Evolutionary conservation across 805 yeast species (phyloP).

Genomic region (Naumovozyma castellii): DNA sequence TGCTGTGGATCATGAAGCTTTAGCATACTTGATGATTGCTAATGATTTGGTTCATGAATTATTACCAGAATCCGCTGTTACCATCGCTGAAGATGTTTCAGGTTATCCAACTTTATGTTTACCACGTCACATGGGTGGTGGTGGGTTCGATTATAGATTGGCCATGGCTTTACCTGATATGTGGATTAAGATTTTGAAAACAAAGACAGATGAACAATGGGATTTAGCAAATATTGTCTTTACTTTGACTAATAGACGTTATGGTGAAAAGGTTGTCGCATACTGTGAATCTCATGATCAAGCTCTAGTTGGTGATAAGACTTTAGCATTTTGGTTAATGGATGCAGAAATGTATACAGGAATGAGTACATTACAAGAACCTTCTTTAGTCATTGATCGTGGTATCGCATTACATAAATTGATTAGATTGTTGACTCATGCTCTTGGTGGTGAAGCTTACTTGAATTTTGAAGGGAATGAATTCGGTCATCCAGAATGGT

Average conservation of each 20-base stretch:
- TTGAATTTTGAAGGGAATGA: slow-evolving; percentile 95
- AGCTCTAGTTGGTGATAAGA: slow-evolving; percentile 94
- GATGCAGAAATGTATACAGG: slow-evolving; percentile 96
- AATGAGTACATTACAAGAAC: slow-evolving; percentile 69
- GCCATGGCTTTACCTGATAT: slow-evolving; percentile 98
- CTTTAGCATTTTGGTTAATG: slow-evolving; percentile 96
- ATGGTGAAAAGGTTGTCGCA: slow-evolving; percentile 79
- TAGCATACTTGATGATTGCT: slow-evolving; percentile 83
- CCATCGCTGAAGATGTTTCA: slow-evolving; percentile 93
- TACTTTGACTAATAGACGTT: slow-evolving; percentile 80
- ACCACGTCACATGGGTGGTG: slow-evolving; percentile 68
- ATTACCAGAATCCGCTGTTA: slow-evolving; percentile 44
- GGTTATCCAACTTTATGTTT: slow-evolving; percentile 95
- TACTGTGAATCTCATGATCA: slow-evolving; percentile 96
- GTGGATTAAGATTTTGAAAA: slow-evolving; percentile 95
- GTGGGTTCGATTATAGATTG: slow-evolving; percentile 85
- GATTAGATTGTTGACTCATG: slow-evolving; percentile 78
- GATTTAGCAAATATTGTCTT: slow-evolving; percentile 70
- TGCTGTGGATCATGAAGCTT: slow-evolving; percentile 78
- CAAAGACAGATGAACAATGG: slow-evolving; percentile 82
- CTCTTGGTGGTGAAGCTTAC: slow-evolving; percentile 95
- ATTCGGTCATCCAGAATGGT: slow-evolving; percentile 98
- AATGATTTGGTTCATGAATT: slow-evolving; percentile 60
- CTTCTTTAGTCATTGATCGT: slow-evolving; percentile 74
- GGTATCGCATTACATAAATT: slow-evolving; percentile 87